phyloP scores from a whole-genome alignment of 768 basidiomycete genomes.

The Tricholomella constricta region DNA sequence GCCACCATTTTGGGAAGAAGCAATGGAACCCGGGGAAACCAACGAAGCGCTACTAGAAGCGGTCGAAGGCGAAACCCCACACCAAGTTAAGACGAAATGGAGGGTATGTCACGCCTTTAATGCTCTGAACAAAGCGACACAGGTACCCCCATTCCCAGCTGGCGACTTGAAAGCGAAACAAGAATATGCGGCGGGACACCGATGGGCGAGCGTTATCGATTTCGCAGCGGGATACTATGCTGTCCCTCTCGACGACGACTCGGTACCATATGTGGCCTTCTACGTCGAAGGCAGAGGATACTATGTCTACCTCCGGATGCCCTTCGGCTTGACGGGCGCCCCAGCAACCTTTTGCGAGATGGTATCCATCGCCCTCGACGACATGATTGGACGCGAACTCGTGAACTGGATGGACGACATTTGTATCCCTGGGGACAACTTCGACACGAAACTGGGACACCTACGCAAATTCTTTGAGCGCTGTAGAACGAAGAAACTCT shows the following conservation, averaged over 20 bases:
- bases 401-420: constrained; percentile 43
- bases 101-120: constrained; percentile 1
- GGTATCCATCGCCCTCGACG: constrained; percentile 23
- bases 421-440: constrained; percentile 29
- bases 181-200: constrained; percentile 24
- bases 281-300: constrained; percentile 24
- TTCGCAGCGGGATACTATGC: constrained; percentile 40
- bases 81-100: constrained; percentile 3
- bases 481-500: constrained; percentile 29
- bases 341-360: constrained; percentile 35
- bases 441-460: constrained; percentile 26
- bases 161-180: constrained; percentile 2
- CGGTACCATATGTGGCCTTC: constrained; percentile 33
- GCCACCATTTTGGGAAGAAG: not conserved
- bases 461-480: constrained; percentile 27
- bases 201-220: constrained; percentile 37
- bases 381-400: constrained; percentile 24
- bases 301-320: constrained; percentile 27
- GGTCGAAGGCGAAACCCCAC: not conserved
- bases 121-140: constrained; percentile 3
- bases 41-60: not conserved
- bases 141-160: not conserved
- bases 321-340: constrained; percentile 42
- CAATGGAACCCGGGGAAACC: not conserved
- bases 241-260: constrained; percentile 16